Conservation (phyloP, 441 rosid species). For the Arabidopsis hybrid region DNA sequence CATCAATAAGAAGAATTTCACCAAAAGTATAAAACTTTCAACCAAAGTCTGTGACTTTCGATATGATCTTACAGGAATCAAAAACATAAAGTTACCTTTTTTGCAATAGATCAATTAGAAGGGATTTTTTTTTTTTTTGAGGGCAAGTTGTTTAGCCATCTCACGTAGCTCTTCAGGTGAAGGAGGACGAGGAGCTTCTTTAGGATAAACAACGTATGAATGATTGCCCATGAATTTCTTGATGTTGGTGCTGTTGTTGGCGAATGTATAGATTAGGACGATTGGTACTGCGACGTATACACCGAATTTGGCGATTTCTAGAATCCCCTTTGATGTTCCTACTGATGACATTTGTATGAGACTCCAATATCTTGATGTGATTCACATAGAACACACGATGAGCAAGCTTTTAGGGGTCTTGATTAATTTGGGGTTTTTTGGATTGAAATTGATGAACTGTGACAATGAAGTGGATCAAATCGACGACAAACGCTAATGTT, state of each 20-base stretch:
- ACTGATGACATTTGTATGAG: constrained; percentile 60
- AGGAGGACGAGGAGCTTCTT: constrained; percentile 4
- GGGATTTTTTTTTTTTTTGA: background rate
- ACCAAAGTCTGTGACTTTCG: background rate
- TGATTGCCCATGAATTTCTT: constrained; percentile 47
- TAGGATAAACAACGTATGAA: constrained; percentile 1
- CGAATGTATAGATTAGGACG: constrained; percentile 81
- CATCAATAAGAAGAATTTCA: background rate
- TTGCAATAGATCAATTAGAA: background rate
- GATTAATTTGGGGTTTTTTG: background rate
- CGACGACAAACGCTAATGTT: background rate
- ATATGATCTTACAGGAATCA: background rate
- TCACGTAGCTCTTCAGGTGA: constrained; percentile 6
- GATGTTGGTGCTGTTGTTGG: constrained; percentile 81
- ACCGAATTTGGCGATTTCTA: constrained; percentile 88
- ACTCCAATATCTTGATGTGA: no score
- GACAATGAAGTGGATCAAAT: background rate
- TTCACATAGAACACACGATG: background rate
- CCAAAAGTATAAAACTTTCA: background rate
- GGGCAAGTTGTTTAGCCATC: constrained; percentile 4
- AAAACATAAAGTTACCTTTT: background rate
- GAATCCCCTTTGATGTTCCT: constrained; percentile 77
- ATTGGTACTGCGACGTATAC: constrained; percentile 71
- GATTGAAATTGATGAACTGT: background rate
- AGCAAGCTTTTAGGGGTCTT: background rate